These are phyloP conservation scores for Ceratocystis lukuohia DNA, from an alignment of 2,329 filamentous ascomycete species.

Conservation along the genomic window DNA sequence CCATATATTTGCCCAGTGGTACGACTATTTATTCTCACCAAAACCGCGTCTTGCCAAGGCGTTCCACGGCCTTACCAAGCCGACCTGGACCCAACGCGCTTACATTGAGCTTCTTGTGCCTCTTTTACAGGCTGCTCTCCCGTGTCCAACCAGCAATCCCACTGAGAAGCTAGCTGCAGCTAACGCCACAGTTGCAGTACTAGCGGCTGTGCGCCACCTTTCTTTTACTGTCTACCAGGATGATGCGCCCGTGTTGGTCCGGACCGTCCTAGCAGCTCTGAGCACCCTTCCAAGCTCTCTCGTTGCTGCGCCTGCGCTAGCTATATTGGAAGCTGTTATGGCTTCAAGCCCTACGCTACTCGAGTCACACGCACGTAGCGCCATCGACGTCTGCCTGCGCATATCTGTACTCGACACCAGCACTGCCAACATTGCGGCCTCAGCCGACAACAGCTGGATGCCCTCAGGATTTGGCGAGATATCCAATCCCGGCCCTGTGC, in stretches of 20 bases:
- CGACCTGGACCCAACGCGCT: slow-evolving; percentile 37
- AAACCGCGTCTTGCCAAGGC: slow-evolving; percentile 30
- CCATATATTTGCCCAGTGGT: slow-evolving; percentile 30
- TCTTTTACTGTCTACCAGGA: slow-evolving; percentile 39
- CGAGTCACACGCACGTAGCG: slow-evolving; percentile 35
- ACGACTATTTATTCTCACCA: slow-evolving; percentile 33
- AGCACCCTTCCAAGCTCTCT: slow-evolving; percentile 30
- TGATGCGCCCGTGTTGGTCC: slow-evolving; percentile 35
- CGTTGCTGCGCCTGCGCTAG: slow-evolving; percentile 37
- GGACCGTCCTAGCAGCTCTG: slow-evolving; percentile 36
- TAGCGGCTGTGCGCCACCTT: slow-evolving; percentile 38
- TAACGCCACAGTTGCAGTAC: slow-evolving; percentile 35
- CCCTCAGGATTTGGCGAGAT: slow-evolving; percentile 20
- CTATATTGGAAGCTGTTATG: slow-evolving; percentile 37
- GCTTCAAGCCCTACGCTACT: slow-evolving; percentile 34
- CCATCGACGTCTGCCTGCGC: slow-evolving; percentile 33
- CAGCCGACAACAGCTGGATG: slow-evolving; percentile 25
- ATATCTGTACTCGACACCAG: slow-evolving; percentile 27
- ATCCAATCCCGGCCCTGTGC: not conserved
- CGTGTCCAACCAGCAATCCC: slow-evolving; percentile 23
- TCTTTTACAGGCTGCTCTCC: slow-evolving; percentile 33
- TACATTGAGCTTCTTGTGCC: slow-evolving; percentile 36
- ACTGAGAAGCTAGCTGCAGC: slow-evolving; percentile 25
- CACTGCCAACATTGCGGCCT: slow-evolving; percentile 23
- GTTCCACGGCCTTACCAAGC: slow-evolving; percentile 33